Base-by-base conservation (phyloP, 345 rosid genomes). In the Kernera saxatilis region DNA sequence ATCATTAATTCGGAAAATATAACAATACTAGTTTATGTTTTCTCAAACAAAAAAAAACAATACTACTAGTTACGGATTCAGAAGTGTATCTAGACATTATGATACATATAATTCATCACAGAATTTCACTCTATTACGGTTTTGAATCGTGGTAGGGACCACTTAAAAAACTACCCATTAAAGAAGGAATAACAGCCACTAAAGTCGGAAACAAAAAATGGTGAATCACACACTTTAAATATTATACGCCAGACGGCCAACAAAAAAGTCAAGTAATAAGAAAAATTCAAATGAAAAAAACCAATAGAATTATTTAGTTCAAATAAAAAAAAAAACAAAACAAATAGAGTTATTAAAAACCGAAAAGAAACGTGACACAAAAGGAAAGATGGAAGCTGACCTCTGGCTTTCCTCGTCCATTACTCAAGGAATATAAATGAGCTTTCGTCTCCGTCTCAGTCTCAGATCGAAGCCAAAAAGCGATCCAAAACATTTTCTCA, bases 401-500 rank as follows among this genome's bases (percentile, higher is more conserved):
- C 61, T 61, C 53, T 67, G 39, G 50, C 69, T 67, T 74, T 61
- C 78, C 64, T 67, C 69, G 40, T 68, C 74, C 74, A 68, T 27
- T 35, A 68, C 48, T 75, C 21, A 75, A 60, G 64, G 69, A 75
- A 53, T 75, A 68, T 75, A 74, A 18, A 75, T 60, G 3, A 25
- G 49, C 62, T 18, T 56, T 26, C n/a, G n/a, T 17, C 69, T 49
- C 51, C 27, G 11, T 11, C 39, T 67, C 13, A 30, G 23, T 58
- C 68, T 60, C 62, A 13, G 9, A 59, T 21, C 7, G 17, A 66
- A 49, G 3, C 59, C 41, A 48, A 3, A 45, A 13, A 54, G 23
- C 37, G 32, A 64, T 12, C 21, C 0, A 30, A 56, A 56, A 11
- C 11, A 32, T 53, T n/a, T 3, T 43, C 7, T 15, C 0, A 17